Evolutionary conservation across 2,329 filamentous ascomycete genomes (phyloP), one percentile per base, ranked within the genome.

Genomic region (Fusarium sp.): DNA sequence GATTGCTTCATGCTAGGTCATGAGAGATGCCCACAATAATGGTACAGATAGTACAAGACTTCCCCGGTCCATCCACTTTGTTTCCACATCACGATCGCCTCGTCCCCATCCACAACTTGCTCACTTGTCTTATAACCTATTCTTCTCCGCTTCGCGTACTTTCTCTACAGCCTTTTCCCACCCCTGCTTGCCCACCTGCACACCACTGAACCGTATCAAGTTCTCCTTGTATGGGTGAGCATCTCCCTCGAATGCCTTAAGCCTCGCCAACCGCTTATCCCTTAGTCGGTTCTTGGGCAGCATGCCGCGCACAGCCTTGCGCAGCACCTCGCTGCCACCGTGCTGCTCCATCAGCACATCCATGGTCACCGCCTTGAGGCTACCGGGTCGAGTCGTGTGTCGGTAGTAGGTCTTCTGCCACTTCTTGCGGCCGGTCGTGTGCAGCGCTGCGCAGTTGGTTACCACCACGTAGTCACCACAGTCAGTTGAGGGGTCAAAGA

Each of bases 401-500:
- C 93, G 90, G 86, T 98, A 97, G 87, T 99, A 99, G 72, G 90
- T 91, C 87, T 99, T 99, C 85, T 97, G 94, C 83, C 89, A 91
- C 80, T 91, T 92, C 86, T 99, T 99, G 80, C 93, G 93, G 73
- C 96, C 96, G 8, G 96, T 98, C 1, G 91, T 92, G 84, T 95
- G 91, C 52, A 99, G 86, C 50, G 95, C 91, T 41, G 92, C 89
- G 85, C 96, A 98, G 80, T 94, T 91, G 39, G 94, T 94, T 54
- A 96, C 95, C 1, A 99, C 95, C 12, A 99, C 95, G 82, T 99
- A 99, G 89, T 99, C 96, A 75, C 96, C 96, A 87, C 96, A 98
- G 87, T 99, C 96, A 66, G 95, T 98, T 23, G 94, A 97, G 2
- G 96, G 96, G 83, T 98, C 94, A 85, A 91, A 99, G 81, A 96